Evolutionary conservation across 495 filamentous ascomycete genomes (phyloP), one percentile per base, ranked within the genome.

Genomic region (Xylaria cubensis): DNA sequence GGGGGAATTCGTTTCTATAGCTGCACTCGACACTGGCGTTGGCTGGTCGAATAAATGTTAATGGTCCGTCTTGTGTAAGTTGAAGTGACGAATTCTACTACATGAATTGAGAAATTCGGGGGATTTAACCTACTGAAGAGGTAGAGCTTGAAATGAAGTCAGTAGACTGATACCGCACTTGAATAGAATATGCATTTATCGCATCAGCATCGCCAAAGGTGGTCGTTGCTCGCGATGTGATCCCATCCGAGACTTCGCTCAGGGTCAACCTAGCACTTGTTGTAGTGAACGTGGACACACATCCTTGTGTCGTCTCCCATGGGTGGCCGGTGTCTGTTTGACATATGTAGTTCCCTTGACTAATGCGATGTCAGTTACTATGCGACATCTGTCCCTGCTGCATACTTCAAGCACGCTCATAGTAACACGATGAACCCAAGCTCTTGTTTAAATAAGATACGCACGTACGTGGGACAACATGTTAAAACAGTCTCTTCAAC

Each of bases 261-360:
- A 42, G 17, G 3, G 21, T 13, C 34, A 42, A 24, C 19, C 21
- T n/a, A 36, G 29, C 8, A n/a, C 29, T 12, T 39, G 26, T 13
- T 17, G 19, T 10, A 15, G 34, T 24, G 34, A 62, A 2, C 59
- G 13, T 39, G n/a, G 59, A 42, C 10, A 13, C 19, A 9, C 59
- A 62, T 62, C 59, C 59, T 62, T 62, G 59, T 24, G 59, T 62
- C n/a, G 6, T 42, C 36, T 42, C 59, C 59, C 59, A 62, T 9
- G 19, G 15, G 12, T 41, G 17, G 9, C 7, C 3, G n/a, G 12
- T 15, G 59, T 42, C 13, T 13, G 59, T 62, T 62, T 62, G 34
- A 42, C 59, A 62, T 12, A 21, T 6, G n/a, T 62, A 62, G 21
- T 62, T 39, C 9, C 36, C 59, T 42, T 42, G 36, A 15, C 36